phyloP scores from a whole-genome alignment of 2,329 filamentous ascomycete species.

The Penicillium psychrosexuale region DNA sequence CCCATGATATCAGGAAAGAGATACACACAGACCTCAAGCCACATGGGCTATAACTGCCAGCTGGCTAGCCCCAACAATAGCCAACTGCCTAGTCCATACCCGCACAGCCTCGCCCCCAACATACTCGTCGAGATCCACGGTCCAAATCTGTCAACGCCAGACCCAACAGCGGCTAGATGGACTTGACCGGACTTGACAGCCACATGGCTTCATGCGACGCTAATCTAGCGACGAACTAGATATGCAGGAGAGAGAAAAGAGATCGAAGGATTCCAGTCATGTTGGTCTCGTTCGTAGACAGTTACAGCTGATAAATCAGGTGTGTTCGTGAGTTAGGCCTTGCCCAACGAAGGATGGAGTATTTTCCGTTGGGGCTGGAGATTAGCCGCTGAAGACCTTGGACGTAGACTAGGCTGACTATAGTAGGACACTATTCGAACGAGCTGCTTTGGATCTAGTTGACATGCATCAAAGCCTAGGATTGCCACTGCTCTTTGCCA shows the following conservation, averaged over 20 bases:
- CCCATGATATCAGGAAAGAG: not conserved
- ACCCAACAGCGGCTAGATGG: not conserved
- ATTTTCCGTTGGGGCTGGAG: not conserved
- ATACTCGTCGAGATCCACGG: not conserved
- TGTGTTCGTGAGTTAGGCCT: not conserved
- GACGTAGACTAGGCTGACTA: not conserved
- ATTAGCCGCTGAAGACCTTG: not conserved
- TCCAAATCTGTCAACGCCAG: not conserved
- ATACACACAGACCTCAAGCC: not conserved
- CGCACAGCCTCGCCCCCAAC: not conserved
- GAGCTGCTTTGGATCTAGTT: not conserved
- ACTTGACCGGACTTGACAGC: not conserved
- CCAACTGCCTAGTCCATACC: not conserved
- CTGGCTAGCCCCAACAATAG: not conserved
- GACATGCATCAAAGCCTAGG: not conserved
- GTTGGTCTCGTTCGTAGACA: not conserved
- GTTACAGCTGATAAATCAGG: not conserved
- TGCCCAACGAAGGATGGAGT: not conserved
- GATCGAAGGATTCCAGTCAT: not conserved
- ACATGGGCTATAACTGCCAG: not conserved
- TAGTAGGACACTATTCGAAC: not conserved
- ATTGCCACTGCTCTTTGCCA: not conserved
- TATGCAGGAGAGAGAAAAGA: not conserved
- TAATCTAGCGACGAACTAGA: not conserved
- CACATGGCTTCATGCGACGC: not conserved